phyloP scores from a whole-genome alignment of 1,139 yeast species.

The Lodderomyces parapsilosis region DNA sequence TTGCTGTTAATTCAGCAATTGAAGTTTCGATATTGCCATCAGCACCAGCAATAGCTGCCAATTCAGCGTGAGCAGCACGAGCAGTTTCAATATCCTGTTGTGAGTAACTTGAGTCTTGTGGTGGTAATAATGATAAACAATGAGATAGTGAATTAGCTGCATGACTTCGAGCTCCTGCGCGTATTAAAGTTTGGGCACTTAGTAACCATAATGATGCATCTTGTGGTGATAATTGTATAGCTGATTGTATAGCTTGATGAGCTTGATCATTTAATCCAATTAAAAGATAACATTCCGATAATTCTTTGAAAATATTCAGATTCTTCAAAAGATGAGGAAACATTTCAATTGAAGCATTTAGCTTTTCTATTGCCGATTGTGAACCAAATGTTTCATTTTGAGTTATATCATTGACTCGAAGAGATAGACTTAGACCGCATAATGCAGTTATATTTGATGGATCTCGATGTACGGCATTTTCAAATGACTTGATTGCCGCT shows the following conservation, averaged over 20 bases:
- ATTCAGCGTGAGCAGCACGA: constrained; percentile 51
- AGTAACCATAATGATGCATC: constrained; percentile 48
- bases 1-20: constrained; percentile 46
- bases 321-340: constrained; percentile 34
- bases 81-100: constrained; percentile 43
- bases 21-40: constrained; percentile 49
- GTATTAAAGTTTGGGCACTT: constrained; percentile 45
- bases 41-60: constrained; percentile 53
- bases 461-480: constrained; percentile 44
- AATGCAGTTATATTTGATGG: constrained; percentile 43
- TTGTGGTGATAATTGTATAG: constrained; percentile 39
- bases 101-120: constrained; percentile 21
- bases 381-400: constrained; percentile 40
- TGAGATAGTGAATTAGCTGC: constrained; percentile 48
- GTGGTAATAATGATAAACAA: constrained; percentile 40
- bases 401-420: constrained; percentile 37
- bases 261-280: constrained; percentile 52
- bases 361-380: constrained; percentile 42
- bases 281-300: constrained; percentile 49
- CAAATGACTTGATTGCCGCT: constrained; percentile 46
- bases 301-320: constrained; percentile 42
- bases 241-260: constrained; percentile 46
- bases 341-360: constrained; percentile 37
- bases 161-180: constrained; percentile 42
- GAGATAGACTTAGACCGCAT: constrained; percentile 40